Evolutionary conservation across 2,329 filamentous ascomycete species (phyloP).

Genomic region (Stagonosporopsis vannaccii): DNA sequence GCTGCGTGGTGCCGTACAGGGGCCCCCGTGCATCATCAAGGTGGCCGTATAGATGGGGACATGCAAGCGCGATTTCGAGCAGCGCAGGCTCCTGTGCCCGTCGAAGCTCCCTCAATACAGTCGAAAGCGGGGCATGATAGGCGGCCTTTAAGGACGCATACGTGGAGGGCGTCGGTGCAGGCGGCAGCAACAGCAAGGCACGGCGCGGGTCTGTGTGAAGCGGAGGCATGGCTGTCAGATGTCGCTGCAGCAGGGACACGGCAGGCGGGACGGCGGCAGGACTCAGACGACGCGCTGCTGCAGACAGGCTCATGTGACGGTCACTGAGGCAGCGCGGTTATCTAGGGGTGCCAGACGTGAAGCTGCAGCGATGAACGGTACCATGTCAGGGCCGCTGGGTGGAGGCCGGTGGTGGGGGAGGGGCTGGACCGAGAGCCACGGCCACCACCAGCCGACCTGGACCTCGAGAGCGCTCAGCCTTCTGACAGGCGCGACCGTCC

Average conservation of each 20-base stretch:
- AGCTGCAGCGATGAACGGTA: not conserved
- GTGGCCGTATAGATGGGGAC: slow-evolving; percentile 65
- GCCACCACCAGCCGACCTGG: not conserved
- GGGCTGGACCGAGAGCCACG: slow-evolving; percentile 5
- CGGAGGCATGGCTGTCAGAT: slow-evolving; percentile 39
- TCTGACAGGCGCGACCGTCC: slow-evolving; percentile 6
- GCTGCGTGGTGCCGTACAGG: slow-evolving; percentile 73
- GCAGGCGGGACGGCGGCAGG: not conserved
- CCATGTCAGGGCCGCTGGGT: not conserved
- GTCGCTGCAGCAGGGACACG: slow-evolving; percentile 20
- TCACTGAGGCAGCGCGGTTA: not conserved
- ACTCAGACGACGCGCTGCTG: slow-evolving; percentile 8
- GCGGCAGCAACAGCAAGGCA: slow-evolving; percentile 55
- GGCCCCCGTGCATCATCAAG: slow-evolving; percentile 60
- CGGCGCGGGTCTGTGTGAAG: slow-evolving; percentile 27
- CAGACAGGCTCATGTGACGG: slow-evolving; percentile 13
- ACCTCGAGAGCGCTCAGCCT: slow-evolving; percentile 11
- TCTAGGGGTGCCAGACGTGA: not conserved
- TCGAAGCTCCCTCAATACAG: slow-evolving; percentile 52
- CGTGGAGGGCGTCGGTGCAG: slow-evolving; percentile 50
- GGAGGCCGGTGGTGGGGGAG: slow-evolving; percentile 9
- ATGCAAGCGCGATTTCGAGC: slow-evolving; percentile 68
- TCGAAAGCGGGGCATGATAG: slow-evolving; percentile 52
- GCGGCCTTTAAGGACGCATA: slow-evolving; percentile 53
- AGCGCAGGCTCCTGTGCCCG: slow-evolving; percentile 47